phyloP scores from a whole-genome alignment of 345 rosid genomes.

The Jatropha curcas region DNA sequence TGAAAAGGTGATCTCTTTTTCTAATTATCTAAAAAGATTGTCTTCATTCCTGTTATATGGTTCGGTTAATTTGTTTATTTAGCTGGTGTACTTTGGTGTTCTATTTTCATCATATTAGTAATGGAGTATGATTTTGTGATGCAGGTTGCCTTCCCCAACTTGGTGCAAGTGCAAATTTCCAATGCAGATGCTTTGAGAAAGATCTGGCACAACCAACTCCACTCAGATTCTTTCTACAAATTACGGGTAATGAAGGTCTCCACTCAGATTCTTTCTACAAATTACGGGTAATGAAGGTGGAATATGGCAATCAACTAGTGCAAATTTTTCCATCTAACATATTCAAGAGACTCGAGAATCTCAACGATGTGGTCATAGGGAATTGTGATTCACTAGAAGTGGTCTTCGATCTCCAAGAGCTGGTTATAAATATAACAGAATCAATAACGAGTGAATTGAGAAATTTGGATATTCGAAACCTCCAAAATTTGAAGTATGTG shows the following conservation, averaged over 20 bases:
- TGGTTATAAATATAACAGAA: too few relatives aligned
- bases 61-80: not conserved
- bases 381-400: conserved; percentile 11
- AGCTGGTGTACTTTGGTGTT: not conserved
- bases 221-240: conserved; percentile 18
- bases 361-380: not conserved
- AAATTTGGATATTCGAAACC: not conserved
- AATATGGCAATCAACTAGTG: conserved; percentile 2
- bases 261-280: conserved; percentile 19
- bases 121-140: not conserved
- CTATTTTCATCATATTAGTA: not conserved
- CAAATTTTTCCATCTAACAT: not conserved
- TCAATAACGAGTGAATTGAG: too few relatives aligned
- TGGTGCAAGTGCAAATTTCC: not conserved
- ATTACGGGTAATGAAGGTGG: conserved; percentile 6
- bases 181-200: not conserved
- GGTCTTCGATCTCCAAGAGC: too few relatives aligned
- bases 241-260: conserved; percentile 11
- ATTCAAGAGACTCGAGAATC: conserved; percentile 8
- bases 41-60: too few relatives aligned
- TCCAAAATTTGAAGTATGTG: conserved; percentile 15
- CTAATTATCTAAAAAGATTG: too few relatives aligned
- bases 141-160: conserved; percentile 10
- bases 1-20: not conserved
- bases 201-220: not conserved